A percentile compares a stretch with the other conserved stretches of the same genome.
Evolutionary conservation across 495 filamentous ascomycete species (phyloP).

Genomic region (Daldinia grandis): DNA sequence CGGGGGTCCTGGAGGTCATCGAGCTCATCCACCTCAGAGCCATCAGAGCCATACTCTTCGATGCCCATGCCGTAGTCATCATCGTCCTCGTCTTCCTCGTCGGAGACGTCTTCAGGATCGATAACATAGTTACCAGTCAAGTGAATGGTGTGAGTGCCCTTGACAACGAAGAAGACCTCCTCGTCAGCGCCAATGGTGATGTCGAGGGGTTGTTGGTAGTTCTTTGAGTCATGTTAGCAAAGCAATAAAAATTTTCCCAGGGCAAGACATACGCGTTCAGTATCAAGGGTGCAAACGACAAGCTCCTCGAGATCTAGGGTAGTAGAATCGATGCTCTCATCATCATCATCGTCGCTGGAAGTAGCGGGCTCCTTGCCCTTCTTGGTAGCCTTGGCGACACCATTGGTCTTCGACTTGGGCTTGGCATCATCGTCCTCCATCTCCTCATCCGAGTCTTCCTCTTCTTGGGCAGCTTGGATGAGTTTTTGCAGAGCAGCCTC

Average conservation of each 20-base stretch:
- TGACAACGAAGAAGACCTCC: slow-evolving; percentile 87
- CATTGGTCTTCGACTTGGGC: slow-evolving; percentile 64
- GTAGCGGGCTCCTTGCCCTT: slow-evolving; percentile 85
- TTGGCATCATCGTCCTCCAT: slow-evolving; percentile 69
- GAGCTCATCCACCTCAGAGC: slow-evolving; percentile 82
- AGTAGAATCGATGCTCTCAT: slow-evolving; percentile 66
- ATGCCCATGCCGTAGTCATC: slow-evolving; percentile 73
- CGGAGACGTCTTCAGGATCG: slow-evolving; percentile 61
- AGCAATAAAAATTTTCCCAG: background rate
- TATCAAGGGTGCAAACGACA: slow-evolving; percentile 93
- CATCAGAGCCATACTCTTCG: slow-evolving; percentile 68
- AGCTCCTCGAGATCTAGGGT: slow-evolving; percentile 73
- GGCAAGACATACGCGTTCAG: slow-evolving; percentile 60
- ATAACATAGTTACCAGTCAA: slow-evolving; percentile 95
- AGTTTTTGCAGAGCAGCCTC: slow-evolving; percentile 76
- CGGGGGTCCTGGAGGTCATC: slow-evolving; percentile 82
- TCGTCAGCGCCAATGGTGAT: slow-evolving; percentile 88
- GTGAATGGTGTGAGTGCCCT: slow-evolving; percentile 87
- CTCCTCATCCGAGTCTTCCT: slow-evolving; percentile 64
- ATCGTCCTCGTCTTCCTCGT: slow-evolving; percentile 71
- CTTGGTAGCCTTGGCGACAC: slow-evolving; percentile 57
- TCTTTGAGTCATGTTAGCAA: slow-evolving; percentile 62
- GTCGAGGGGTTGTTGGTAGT: slow-evolving; percentile 94
- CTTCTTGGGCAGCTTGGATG: slow-evolving; percentile 66
- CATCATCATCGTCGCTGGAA: slow-evolving; percentile 68